A percentile compares a stretch with the other conserved stretches of the same genome.
Evolutionary conservation across 768 basidiomycete genomes (phyloP).

Genomic region (Tulasnella sp.): DNA sequence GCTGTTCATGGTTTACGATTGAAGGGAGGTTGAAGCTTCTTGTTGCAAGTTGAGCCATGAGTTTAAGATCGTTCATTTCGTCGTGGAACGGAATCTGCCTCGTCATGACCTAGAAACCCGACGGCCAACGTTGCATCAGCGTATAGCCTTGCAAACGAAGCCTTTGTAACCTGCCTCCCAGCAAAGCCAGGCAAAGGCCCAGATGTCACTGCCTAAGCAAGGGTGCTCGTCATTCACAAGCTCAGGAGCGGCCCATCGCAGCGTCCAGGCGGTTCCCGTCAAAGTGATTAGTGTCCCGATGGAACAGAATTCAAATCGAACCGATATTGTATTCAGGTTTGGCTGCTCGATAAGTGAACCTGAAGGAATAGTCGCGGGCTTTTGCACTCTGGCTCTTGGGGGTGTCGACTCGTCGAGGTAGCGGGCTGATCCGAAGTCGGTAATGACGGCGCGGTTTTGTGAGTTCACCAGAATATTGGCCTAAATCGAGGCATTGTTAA

Average conservation of each 20-base stretch:
- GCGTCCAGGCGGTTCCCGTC: neutral
- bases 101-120: neutral
- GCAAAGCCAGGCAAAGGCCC: neutral
- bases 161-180: neutral
- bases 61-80: neutral
- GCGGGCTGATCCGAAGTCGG: neutral
- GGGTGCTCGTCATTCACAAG: neutral
- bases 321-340: neutral
- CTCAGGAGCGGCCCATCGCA: neutral
- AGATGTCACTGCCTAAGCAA: neutral
- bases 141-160: neutral
- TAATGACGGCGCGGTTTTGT: neutral
- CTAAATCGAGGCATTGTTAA: neutral
- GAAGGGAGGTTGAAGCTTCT: too few species aligned
- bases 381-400: neutral
- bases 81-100: neutral
- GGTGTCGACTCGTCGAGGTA: neutral
- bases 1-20: too few species aligned
- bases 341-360: neutral
- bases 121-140: neutral
- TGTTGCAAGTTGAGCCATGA: neutral
- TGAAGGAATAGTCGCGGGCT: neutral
- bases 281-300: neutral
- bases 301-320: neutral
- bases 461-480: constrained; percentile 3